These are phyloP conservation scores for Russula compacta DNA, from an alignment of 768 basidiomycete species.

Conservation along the genomic window DNA sequence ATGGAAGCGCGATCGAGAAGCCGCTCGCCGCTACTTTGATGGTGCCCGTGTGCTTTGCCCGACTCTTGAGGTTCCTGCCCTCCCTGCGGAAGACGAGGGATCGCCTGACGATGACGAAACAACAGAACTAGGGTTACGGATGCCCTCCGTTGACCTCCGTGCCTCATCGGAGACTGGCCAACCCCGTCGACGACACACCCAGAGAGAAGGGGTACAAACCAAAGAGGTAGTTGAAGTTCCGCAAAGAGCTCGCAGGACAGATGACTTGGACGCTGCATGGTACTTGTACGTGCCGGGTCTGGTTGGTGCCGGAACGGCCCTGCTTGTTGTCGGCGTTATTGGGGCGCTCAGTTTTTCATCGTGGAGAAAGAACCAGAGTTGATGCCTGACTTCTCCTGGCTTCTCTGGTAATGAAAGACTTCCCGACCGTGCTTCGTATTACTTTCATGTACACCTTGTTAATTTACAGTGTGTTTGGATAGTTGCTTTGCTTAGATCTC, in stretches of 20 bases:
- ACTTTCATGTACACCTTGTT: conserved; percentile 4
- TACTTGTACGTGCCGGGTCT: conserved; percentile 71
- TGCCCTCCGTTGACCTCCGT: conserved; percentile 53
- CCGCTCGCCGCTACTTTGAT: conserved; percentile 64
- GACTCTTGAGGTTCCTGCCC: conserved; percentile 56
- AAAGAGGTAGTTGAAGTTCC: conserved; percentile 9
- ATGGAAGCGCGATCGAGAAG: conserved; percentile 67
- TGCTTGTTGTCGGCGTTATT: conserved; percentile 70
- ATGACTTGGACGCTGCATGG: conserved; percentile 66
- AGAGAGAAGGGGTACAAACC: conserved; percentile 11
- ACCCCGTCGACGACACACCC: conserved; percentile 18
- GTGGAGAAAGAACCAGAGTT: conserved; percentile 30
- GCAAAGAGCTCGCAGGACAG: conserved; percentile 38
- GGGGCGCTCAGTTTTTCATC: conserved; percentile 67
- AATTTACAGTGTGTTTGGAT: conserved; percentile 10
- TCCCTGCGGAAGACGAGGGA: conserved; percentile 39
- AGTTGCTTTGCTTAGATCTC: conserved; percentile 11
- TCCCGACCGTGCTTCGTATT: neutral
- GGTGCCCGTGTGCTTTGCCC: conserved; percentile 54
- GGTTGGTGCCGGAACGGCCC: conserved; percentile 76
- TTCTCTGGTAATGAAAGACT: conserved; percentile 1
- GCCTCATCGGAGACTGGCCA: conserved; percentile 21
- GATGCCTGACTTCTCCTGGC: neutral
- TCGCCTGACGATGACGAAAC: conserved; percentile 24
- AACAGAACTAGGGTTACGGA: conserved; percentile 41